phyloP scores from a whole-genome alignment of 805 yeast genomes.

The Starmerella cellae region DNA sequence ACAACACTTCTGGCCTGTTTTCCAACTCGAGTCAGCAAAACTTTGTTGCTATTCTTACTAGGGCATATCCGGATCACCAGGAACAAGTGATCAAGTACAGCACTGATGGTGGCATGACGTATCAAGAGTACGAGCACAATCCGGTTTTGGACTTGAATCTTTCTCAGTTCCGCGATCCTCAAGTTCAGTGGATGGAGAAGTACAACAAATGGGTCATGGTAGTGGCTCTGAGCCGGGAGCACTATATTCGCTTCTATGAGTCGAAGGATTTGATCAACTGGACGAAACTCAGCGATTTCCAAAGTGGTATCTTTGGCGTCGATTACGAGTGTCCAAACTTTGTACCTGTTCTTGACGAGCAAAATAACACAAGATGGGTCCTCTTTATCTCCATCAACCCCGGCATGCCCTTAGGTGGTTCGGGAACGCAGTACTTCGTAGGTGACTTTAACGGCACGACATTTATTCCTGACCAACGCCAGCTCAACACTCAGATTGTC shows the following conservation, averaged over 20 bases:
- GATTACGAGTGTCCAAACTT: slow-evolving; percentile 35
- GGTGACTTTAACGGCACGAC: slow-evolving; percentile 33
- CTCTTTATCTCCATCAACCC: slow-evolving; percentile 33
- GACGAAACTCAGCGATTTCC: slow-evolving; percentile 12
- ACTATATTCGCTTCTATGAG: slow-evolving; percentile 15
- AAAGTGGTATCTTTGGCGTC: slow-evolving; percentile 23
- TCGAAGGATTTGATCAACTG: slow-evolving; percentile 13
- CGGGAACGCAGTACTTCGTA: slow-evolving; percentile 31
- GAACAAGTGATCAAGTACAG: slow-evolving; percentile 30
- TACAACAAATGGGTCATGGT: slow-evolving; percentile 15
- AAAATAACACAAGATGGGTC: slow-evolving; percentile 27
- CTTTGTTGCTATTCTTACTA: slow-evolving; percentile 31
- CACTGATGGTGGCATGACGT: slow-evolving; percentile 29
- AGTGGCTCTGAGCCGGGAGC: slow-evolving; percentile 15
- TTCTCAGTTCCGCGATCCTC: slow-evolving; percentile 18
- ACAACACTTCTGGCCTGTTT: slow-evolving; percentile 30
- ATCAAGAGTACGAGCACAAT: slow-evolving; percentile 24
- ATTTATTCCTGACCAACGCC: slow-evolving; percentile 26
- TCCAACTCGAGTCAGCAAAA: slow-evolving; percentile 22
- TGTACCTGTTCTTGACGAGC: slow-evolving; percentile 25
- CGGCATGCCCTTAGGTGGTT: slow-evolving; percentile 33
- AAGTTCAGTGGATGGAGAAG: slow-evolving; percentile 17
- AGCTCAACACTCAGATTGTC: slow-evolving; percentile 23
- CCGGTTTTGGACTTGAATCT: slow-evolving; percentile 26
- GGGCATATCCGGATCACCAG: slow-evolving; percentile 23